Evolutionary conservation across 768 basidiomycete genomes (phyloP).

Genomic region (Solioccasus polychromus): DNA sequence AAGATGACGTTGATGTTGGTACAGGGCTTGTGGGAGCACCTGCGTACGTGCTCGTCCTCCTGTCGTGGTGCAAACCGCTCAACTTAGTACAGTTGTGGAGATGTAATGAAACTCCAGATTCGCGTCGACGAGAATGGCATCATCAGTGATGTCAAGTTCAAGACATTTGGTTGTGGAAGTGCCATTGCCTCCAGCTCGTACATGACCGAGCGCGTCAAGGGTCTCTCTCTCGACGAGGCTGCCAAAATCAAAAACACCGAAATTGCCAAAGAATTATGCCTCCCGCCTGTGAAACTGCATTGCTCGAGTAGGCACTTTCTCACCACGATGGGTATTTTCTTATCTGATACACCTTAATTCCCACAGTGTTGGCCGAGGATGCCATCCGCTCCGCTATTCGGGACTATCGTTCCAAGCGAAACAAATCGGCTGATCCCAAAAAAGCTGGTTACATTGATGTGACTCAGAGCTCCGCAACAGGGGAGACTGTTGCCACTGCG

Average conservation of each 20-base stretch:
- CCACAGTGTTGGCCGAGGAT: constrained; percentile 91
- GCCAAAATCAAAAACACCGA: constrained; percentile 98
- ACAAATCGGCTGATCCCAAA: constrained; percentile 45
- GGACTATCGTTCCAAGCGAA: constrained; percentile 88
- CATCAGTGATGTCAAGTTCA: constrained; percentile 99
- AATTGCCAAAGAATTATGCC: constrained; percentile 93
- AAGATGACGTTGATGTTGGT: constrained; percentile 87
- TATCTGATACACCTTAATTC: constrained; percentile 23
- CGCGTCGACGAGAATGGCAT: constrained; percentile 92
- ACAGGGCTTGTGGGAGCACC: constrained; percentile 98
- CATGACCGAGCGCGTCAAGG: constrained; percentile 98
- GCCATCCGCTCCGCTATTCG: constrained; percentile 98
- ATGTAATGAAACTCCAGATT: constrained; percentile 99
- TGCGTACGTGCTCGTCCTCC: constrained; percentile 57
- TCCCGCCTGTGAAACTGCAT: constrained; percentile 95
- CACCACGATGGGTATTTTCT: constrained; percentile 8
- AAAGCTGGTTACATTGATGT: constrained; percentile 71
- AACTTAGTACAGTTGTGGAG: constrained; percentile 68
- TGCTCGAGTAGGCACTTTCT: constrained; percentile 74
- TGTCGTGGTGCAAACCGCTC: constrained; percentile 11
- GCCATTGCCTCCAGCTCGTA: constrained; percentile 98
- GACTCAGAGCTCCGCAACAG: constrained; percentile 51
- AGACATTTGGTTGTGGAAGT: constrained; percentile 98
- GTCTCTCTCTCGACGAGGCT: constrained; percentile 89
- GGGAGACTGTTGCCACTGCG: constrained; percentile 52